Evolutionary conservation across 148 eudicot species (phyloP).

Genomic region (Vaccinium darrowii): DNA sequence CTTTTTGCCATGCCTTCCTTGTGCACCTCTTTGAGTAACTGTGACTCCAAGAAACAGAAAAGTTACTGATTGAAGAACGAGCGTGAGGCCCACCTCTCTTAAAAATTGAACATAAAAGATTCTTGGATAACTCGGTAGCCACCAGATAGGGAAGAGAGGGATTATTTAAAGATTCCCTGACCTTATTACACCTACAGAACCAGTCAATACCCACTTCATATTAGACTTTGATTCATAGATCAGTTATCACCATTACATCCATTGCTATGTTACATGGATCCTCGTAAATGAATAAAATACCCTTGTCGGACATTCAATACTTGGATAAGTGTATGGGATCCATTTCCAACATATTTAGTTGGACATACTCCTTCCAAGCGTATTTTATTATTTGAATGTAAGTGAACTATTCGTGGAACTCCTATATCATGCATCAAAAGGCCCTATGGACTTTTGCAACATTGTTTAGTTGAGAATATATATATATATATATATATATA

Average conservation of each 20-base stretch:
- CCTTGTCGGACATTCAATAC: not conserved
- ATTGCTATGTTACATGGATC: not conserved
- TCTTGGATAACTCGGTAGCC: not conserved
- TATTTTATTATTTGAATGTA: not conserved
- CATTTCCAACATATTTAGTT: not conserved
- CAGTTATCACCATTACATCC: not conserved
- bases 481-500: fast-evolving
- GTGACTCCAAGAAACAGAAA: too few relatives aligned
- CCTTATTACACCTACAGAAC: not conserved
- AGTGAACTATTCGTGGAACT: not conserved
- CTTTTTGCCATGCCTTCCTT: too few relatives aligned
- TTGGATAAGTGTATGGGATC: not conserved
- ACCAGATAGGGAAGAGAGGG: not conserved
- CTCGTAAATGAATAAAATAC: too few relatives aligned
- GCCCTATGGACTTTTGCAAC: not conserved
- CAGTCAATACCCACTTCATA: not conserved
- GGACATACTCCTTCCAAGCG: not conserved
- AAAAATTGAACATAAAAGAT: not conserved
- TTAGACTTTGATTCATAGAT: not conserved
- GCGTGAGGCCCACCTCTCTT: not conserved
- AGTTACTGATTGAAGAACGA: not conserved
- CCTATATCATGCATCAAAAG: not conserved
- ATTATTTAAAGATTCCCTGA: not conserved
- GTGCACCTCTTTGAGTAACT: too few relatives aligned
- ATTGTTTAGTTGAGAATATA: not conserved